These are phyloP conservation scores for Umbelopsis isabellina DNA, from an alignment of 192 early-diverging fungal species.

Conservation along the genomic window DNA sequence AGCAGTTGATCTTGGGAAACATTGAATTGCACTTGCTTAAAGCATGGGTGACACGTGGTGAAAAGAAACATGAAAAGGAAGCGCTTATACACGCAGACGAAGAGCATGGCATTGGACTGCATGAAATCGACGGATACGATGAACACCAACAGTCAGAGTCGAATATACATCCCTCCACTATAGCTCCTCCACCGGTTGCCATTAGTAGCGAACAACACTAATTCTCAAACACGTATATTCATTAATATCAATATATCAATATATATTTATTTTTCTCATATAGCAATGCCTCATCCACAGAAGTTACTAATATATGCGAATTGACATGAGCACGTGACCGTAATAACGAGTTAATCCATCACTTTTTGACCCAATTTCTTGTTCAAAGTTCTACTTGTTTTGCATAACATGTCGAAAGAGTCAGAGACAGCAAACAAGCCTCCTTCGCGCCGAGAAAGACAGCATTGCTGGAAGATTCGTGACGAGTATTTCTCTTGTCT, in stretches of 20 bases:
- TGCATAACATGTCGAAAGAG: slow-evolving; percentile 9
- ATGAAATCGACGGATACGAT: not conserved
- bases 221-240: too few relatives aligned
- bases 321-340: too few relatives aligned
- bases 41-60: slow-evolving; percentile 54
- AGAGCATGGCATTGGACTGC: slow-evolving; percentile 3
- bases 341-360: too few relatives aligned
- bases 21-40: slow-evolving; percentile 59
- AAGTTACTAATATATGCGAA: too few relatives aligned
- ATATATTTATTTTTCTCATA: too few relatives aligned
- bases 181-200: not conserved
- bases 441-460: slow-evolving; percentile 65
- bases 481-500: slow-evolving; percentile 84
- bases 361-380: too few relatives aligned
- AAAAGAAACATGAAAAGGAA: slow-evolving; percentile 32
- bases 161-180: not conserved
- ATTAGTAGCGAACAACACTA: not conserved
- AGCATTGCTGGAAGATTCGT: slow-evolving; percentile 76
- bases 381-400: not conserved
- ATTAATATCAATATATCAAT: too few relatives aligned
- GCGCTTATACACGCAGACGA: not conserved
- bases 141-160: not conserved
- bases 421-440: slow-evolving; percentile 40
- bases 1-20: slow-evolving; percentile 68
- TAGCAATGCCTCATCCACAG: too few relatives aligned